Percentiles rank a stretch among this genome's conserved stretches.
Evolutionary conservation across 2,329 filamentous ascomycete genomes (phyloP).

Genomic region (Colletotrichum scovillei): DNA sequence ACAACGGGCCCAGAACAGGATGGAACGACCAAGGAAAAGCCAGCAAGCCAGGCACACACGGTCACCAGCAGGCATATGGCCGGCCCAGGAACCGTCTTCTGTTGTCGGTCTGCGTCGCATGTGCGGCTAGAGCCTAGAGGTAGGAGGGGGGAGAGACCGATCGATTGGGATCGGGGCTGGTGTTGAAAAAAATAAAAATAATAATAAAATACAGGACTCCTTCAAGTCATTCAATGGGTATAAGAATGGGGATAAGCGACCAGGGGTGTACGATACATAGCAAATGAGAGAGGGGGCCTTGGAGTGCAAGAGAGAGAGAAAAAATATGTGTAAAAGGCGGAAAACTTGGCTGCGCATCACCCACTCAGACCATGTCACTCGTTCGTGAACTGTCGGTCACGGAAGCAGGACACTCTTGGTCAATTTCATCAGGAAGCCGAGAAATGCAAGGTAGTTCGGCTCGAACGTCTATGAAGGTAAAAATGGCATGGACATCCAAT

Average conservation of each 20-base stretch:
- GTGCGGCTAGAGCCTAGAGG: background rate
- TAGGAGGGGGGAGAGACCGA: background rate
- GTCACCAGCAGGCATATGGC: background rate
- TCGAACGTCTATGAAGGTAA: background rate
- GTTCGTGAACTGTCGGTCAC: background rate
- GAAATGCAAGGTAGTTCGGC: background rate
- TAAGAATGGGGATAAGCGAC: background rate
- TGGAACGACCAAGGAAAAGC: constrained; percentile 24
- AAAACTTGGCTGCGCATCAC: background rate
- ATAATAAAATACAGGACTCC: background rate
- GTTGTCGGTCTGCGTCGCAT: background rate
- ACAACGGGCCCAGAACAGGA: constrained; percentile 27
- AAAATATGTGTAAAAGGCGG: background rate
- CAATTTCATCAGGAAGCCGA: background rate
- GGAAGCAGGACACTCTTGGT: background rate
- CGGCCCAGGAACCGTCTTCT: constrained; percentile 1
- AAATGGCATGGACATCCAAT: background rate
- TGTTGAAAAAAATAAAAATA: background rate
- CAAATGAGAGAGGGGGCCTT: background rate
- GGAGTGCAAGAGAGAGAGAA: background rate
- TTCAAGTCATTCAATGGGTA: background rate
- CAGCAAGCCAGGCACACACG: constrained; percentile 4
- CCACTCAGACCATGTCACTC: background rate
- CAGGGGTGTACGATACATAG: background rate
- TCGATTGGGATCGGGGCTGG: background rate